Evolutionary conservation across 768 basidiomycete species (phyloP).

Genomic region (Mycena alexandri): DNA sequence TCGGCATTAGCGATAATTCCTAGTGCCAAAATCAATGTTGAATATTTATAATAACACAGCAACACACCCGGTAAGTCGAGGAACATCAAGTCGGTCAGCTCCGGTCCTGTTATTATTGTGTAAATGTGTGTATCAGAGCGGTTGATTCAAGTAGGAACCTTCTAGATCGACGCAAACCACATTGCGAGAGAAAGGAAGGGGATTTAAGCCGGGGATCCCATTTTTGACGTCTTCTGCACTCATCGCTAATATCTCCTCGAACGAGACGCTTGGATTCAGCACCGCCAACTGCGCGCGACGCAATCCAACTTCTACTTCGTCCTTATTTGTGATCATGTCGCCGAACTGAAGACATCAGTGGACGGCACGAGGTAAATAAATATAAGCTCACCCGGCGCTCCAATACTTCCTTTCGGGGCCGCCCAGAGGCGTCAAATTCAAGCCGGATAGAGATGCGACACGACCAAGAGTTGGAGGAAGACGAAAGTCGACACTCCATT

Average conservation of each 20-base stretch:
- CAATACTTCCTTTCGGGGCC: conserved; percentile 37
- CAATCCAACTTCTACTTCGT: conserved; percentile 57
- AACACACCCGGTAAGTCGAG: conserved; percentile 55
- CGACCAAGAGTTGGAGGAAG: conserved; percentile 44
- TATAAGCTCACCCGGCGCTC: conserved; percentile 24
- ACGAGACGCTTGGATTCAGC: conserved; percentile 50
- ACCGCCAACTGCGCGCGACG: conserved; percentile 63
- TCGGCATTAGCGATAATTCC: conserved; percentile 66
- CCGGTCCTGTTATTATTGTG: conserved; percentile 43
- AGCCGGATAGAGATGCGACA: conserved; percentile 60
- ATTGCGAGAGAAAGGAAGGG: conserved; percentile 54
- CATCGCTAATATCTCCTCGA: conserved; percentile 29
- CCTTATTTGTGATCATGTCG: conserved; percentile 49
- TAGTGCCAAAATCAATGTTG: too few relatives aligned
- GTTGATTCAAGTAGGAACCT: conserved; percentile 34
- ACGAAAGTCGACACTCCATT: conserved; percentile 50
- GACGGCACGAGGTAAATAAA: not conserved
- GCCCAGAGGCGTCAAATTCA: conserved; percentile 52
- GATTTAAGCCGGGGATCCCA: conserved; percentile 2
- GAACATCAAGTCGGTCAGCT: conserved; percentile 54
- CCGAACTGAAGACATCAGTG: conserved; percentile 35
- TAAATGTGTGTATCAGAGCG: not conserved
- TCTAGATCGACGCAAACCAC: conserved; percentile 57
- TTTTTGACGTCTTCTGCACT: conserved; percentile 35
- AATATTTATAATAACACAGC: not conserved